Percentiles rank a stretch among this genome's conserved stretches.
These are phyloP conservation scores for Lasiosphaeriaceae sp. DNA, from an alignment of 495 filamentous ascomycete genomes.

Conservation along the genomic window DNA sequence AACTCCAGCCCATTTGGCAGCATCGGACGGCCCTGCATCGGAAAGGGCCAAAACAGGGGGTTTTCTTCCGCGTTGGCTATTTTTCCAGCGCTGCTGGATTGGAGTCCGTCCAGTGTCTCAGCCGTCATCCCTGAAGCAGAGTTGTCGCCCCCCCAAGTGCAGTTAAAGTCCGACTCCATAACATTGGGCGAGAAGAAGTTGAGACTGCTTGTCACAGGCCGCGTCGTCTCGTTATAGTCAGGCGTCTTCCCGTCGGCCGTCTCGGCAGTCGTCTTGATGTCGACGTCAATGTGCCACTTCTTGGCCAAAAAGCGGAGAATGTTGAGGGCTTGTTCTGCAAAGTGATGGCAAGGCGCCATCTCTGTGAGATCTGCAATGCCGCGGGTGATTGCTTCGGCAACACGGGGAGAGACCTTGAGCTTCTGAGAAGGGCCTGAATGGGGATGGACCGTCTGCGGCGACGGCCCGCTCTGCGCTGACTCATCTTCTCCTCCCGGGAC, in stretches of 20 bases:
- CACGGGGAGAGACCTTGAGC: constrained; percentile 25
- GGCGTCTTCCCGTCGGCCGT: background rate
- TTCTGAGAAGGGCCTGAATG: constrained; percentile 5
- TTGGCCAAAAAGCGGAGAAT: constrained; percentile 52
- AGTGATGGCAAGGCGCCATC: constrained; percentile 56
- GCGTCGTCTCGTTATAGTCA: constrained; percentile 24
- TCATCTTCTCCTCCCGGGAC: background rate
- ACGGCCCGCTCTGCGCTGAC: constrained; percentile 16
- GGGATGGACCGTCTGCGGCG: constrained; percentile 16
- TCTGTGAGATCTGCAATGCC: constrained; percentile 51
- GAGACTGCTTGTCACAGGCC: constrained; percentile 39
- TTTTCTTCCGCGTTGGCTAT: constrained; percentile 32
- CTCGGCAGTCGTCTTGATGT: constrained; percentile 24
- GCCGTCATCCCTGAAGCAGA: constrained; percentile 1
- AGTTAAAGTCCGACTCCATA: constrained; percentile 36
- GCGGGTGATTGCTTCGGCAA: constrained; percentile 36
- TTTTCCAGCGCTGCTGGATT: constrained; percentile 4
- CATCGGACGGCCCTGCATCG: constrained; percentile 51
- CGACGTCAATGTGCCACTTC: constrained; percentile 54
- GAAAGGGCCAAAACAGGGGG: constrained; percentile 53
- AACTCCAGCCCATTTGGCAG: constrained; percentile 39
- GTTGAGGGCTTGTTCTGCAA: constrained; percentile 54
- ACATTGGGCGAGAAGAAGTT: constrained; percentile 52
- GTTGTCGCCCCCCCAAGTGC: constrained; percentile 27
- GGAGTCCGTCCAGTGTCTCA: constrained; percentile 1